Conservation (phyloP, 306 rosid species). For the barrel medic (Medicago truncatula) region MtrunA17r5.0-ANR NC_053048.1:29584501-29585000, state of each 20-base stretch:
- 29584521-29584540: no score
- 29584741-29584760: background rate
- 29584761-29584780: background rate
- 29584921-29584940: background rate
- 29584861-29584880: background rate
- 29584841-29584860: background rate
- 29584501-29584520: no score
- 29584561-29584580: no score
- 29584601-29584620: no score
- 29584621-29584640: no score
- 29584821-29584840: background rate
- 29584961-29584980: background rate
- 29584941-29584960: background rate
- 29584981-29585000: background rate
- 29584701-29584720: background rate
- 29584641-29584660: no score
- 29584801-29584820: no score
- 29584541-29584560: no score
- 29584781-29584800: background rate
- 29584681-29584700: background rate
- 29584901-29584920: background rate
- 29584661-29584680: background rate
- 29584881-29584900: background rate
- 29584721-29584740: no score
- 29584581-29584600: no score